A percentile compares a stretch with the other conserved stretches of the same genome.
phyloP scores from a whole-genome alignment of 768 basidiomycete species.

The Royoungia palumana region DNA sequence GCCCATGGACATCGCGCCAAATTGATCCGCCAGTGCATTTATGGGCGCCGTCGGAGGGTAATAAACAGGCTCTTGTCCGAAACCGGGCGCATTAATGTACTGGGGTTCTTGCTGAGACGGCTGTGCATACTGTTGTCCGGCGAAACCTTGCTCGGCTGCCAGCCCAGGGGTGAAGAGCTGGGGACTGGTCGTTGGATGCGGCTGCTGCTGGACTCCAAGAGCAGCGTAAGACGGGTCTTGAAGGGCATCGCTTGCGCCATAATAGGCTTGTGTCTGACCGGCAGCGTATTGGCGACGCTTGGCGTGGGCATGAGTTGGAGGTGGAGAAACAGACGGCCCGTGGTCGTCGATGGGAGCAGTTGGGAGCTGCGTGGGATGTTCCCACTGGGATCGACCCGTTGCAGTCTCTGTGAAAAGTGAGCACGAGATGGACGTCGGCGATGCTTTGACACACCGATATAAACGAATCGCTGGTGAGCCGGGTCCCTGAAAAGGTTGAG shows the following conservation, averaged over 20 bases:
- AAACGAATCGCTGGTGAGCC: slow-evolving; percentile 77
- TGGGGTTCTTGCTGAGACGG: slow-evolving; percentile 40
- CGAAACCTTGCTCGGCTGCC: slow-evolving; percentile 65
- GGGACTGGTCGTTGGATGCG: slow-evolving; percentile 34
- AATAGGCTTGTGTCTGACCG: slow-evolving; percentile 90
- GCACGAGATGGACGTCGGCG: slow-evolving; percentile 1
- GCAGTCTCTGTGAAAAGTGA: slow-evolving; percentile 61
- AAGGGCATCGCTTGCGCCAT: slow-evolving; percentile 46
- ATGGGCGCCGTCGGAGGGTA: slow-evolving; percentile 41
- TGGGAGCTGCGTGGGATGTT: slow-evolving; percentile 52
- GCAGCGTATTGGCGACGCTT: slow-evolving; percentile 93
- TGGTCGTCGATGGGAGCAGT: slow-evolving; percentile 38
- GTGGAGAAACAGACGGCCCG: slow-evolving; percentile 43
- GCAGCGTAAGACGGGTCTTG: slow-evolving; percentile 46
- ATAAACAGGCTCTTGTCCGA: slow-evolving; percentile 42
- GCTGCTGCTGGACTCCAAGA: slow-evolving; percentile 30
- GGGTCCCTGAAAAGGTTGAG: slow-evolving; percentile 59
- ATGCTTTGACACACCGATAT: slow-evolving; percentile 62
- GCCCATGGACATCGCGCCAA: slow-evolving; percentile 86
- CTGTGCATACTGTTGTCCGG: slow-evolving; percentile 51
- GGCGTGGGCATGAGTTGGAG: slow-evolving; percentile 40
- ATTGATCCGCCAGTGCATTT: slow-evolving; percentile 75
- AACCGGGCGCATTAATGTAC: slow-evolving; percentile 44
- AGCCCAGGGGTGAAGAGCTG: slow-evolving; percentile 89
- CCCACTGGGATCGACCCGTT: slow-evolving; percentile 87